phyloP scores from a whole-genome alignment of 2,329 filamentous ascomycete genomes.

The Ceratocystis smalleyi region DNA sequence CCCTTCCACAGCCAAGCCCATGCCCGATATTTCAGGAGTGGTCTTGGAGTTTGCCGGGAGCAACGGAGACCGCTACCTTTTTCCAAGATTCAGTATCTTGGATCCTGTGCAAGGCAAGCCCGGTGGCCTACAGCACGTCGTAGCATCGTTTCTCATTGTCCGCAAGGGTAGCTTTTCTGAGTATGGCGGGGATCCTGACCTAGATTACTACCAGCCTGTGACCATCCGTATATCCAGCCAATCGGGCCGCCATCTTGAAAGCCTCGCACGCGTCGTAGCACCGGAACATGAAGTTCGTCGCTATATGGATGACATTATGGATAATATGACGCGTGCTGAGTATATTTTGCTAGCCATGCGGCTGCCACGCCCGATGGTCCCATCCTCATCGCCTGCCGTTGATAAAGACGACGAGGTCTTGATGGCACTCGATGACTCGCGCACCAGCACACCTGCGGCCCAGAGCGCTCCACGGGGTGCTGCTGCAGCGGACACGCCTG shows the following conservation, averaged over 20 bases:
- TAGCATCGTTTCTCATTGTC: constrained; percentile 64
- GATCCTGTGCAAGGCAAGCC: constrained; percentile 12
- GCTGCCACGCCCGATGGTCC: constrained; percentile 32
- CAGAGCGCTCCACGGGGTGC: constrained; percentile 22
- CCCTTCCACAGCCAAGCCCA: constrained; percentile 6
- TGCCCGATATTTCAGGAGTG: constrained; percentile 46
- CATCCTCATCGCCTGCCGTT: constrained; percentile 20
- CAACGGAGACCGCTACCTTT: constrained; percentile 59
- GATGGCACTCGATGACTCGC: constrained; percentile 23
- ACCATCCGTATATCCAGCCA: constrained; percentile 43
- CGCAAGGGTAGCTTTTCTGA: constrained; percentile 54
- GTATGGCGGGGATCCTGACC: constrained; percentile 43
- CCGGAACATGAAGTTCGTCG: constrained; percentile 45
- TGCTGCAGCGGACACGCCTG: constrained; percentile 15
- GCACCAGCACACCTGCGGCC: constrained; percentile 23
- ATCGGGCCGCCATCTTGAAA: constrained; percentile 42
- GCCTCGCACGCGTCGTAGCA: constrained; percentile 45
- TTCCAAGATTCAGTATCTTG: constrained; percentile 62
- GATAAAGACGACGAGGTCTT: constrained; percentile 21
- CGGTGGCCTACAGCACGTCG: constrained; percentile 40
- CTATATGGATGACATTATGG: constrained; percentile 58
- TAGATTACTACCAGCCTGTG: constrained; percentile 65
- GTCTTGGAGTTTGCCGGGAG: constrained; percentile 53
- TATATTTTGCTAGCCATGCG: constrained; percentile 53
- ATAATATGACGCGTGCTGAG: constrained; percentile 51